phyloP scores from a whole-genome alignment of 2,329 filamentous ascomycete species.

The Chaetomium sp. region DNA sequence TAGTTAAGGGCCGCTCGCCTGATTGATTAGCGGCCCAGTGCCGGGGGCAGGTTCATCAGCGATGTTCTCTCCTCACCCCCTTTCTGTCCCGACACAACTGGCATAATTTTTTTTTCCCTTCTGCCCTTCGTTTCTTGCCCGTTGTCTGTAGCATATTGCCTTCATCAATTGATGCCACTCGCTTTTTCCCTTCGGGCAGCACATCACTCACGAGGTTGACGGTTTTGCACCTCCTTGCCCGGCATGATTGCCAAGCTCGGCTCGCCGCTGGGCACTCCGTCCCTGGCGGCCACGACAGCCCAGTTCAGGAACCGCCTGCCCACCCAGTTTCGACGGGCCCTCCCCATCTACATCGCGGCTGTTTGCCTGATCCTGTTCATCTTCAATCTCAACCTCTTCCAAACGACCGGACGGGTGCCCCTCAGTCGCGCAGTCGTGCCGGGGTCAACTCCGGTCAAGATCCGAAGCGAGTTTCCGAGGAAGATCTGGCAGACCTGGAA shows the following conservation, averaged over 20 bases:
- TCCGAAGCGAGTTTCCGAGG: constrained; percentile 52
- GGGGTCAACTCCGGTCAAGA: constrained; percentile 15
- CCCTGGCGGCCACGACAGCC: constrained; percentile 43
- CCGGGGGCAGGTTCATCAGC: constrained; percentile 7
- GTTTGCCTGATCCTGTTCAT: constrained; percentile 51
- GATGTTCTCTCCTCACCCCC: constrained; percentile 22
- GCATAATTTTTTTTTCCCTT: constrained; percentile 20
- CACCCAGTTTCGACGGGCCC: constrained; percentile 50
- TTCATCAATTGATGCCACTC: constrained; percentile 27
- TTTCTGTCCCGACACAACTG: constrained; percentile 5
- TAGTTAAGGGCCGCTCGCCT: too few relatives aligned
- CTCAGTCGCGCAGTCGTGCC: constrained; percentile 17
- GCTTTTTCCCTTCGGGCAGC: constrained; percentile 23
- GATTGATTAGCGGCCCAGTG: constrained; percentile 15
- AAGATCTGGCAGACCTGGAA: constrained; percentile 84
- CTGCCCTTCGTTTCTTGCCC: constrained; percentile 21
- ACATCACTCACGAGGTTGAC: constrained; percentile 16
- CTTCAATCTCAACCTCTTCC: constrained; percentile 48
- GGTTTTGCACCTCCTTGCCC: constrained; percentile 21
- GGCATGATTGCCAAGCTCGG: constrained; percentile 37
- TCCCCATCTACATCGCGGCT: constrained; percentile 50
- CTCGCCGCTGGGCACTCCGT: constrained; percentile 44
- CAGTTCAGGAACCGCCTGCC: constrained; percentile 47
- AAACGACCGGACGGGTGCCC: constrained; percentile 29
- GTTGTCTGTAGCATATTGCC: constrained; percentile 19